A percentile compares a stretch with the other conserved stretches of the same genome.
These are phyloP conservation scores for Helicocarpus griseus DNA, from an alignment of 2,329 filamentous ascomycete genomes.

Conservation along the genomic window DNA sequence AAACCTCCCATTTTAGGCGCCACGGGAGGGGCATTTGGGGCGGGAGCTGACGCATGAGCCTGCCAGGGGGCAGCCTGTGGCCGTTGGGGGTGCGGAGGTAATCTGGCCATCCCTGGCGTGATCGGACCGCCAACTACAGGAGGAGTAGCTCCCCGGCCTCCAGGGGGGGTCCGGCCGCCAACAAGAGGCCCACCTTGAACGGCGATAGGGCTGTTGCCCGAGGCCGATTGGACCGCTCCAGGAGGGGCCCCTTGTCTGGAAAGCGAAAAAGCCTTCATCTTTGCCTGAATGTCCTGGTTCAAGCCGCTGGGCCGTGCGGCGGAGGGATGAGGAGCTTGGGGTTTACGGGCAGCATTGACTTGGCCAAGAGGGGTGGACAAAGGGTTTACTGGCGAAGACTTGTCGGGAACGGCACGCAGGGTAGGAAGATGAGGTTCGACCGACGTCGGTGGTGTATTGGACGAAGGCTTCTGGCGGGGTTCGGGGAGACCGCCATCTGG, in stretches of 20 bases:
- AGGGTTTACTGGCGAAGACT: constrained; percentile 51
- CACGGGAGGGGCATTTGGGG: constrained; percentile 33
- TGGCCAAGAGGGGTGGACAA: constrained; percentile 79
- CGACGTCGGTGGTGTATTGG: constrained; percentile 3
- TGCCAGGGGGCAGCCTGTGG: constrained; percentile 5
- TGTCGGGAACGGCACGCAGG: constrained; percentile 16
- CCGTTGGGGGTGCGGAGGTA: constrained; percentile 20
- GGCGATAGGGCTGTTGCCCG: neutral
- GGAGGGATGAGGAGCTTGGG: constrained; percentile 36
- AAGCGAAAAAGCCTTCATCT: constrained; percentile 60
- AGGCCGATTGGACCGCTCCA: neutral
- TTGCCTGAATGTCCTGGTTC: constrained; percentile 56
- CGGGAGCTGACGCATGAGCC: constrained; percentile 12
- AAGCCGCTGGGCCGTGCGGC: constrained; percentile 42
- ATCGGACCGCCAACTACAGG: constrained; percentile 4
- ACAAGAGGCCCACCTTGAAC: constrained; percentile 1
- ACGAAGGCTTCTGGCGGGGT: constrained; percentile 3
- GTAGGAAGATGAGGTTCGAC: constrained; percentile 18
- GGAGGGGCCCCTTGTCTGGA: constrained; percentile 37
- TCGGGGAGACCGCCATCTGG: neutral
- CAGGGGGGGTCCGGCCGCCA: constrained; percentile 2
- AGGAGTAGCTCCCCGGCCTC: neutral
- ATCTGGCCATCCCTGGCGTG: constrained; percentile 7
- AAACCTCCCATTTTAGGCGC: constrained; percentile 35
- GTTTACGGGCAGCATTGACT: constrained; percentile 57